Conservation (phyloP, 2,329 filamentous ascomycete species). For the Nothophaeocryptopus gaeumannii region DNA sequence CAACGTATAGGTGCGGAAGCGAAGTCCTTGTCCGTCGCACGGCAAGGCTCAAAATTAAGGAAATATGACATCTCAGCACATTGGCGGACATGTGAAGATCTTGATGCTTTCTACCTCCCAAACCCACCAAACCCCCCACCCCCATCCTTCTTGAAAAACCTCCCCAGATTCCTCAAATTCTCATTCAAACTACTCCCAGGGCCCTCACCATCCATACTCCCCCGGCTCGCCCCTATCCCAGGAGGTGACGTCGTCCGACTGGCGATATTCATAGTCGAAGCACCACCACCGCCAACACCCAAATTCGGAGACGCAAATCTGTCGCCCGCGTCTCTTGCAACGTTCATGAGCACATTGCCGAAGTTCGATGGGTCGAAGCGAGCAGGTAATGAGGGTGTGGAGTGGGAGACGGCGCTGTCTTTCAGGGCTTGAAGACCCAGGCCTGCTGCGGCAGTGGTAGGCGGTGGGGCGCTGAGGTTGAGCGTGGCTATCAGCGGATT, state of each 20-base stretch:
- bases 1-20: no score
- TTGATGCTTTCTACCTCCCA: slow-evolving; percentile 17
- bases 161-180: slow-evolving; percentile 91
- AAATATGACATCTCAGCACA: no score
- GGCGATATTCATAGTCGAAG: slow-evolving; percentile 30
- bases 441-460: slow-evolving; percentile 20
- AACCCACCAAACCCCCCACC: slow-evolving; percentile 53
- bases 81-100: no score
- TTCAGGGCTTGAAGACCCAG: slow-evolving; percentile 35
- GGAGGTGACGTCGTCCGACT: slow-evolving; percentile 33
- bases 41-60: no score
- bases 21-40: no score
- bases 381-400: slow-evolving; percentile 41
- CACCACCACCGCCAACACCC: slow-evolving; percentile 31
- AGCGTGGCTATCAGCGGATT: slow-evolving; percentile 66
- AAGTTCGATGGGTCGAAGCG: slow-evolving; percentile 76
- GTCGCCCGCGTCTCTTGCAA: slow-evolving; percentile 79
- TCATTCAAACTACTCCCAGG: slow-evolving; percentile 74
- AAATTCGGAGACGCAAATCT: slow-evolving; percentile 56
- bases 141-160: slow-evolving; percentile 89
- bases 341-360: slow-evolving; percentile 68
- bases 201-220: slow-evolving; percentile 28
- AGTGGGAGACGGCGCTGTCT: slow-evolving; percentile 36
- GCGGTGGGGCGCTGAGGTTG: slow-evolving; percentile 46
- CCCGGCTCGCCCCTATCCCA: slow-evolving; percentile 21